Conservation (phyloP, 179 eudicot species). For the Gypsophila paniculata region DNA sequence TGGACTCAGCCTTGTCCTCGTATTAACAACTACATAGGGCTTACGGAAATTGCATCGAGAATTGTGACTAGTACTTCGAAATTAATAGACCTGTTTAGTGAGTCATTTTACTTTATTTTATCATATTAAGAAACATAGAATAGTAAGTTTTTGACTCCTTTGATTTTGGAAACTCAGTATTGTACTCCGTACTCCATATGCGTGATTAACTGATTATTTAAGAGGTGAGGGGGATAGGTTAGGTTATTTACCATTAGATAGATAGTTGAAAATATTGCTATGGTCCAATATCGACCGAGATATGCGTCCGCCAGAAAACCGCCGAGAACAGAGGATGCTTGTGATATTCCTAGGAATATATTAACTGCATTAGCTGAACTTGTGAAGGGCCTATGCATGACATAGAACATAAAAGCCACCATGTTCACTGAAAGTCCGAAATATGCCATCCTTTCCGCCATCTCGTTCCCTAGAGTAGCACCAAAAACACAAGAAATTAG, state of each 20-base stretch:
- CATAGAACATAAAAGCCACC: constrained; percentile 91
- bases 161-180: no score
- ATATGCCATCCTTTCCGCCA: constrained; percentile 93
- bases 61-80: no score
- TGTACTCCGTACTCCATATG: no score
- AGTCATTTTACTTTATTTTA: no score
- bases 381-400: constrained; percentile 81
- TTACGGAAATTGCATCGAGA: no score
- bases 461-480: constrained; percentile 63
- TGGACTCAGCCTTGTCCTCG: no score
- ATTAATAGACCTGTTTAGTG: no score
- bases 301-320: constrained; percentile 90
- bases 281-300: constrained; percentile 93
- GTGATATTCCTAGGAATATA: constrained; percentile 84
- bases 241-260: constrained; percentile 59
- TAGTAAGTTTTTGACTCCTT: no score
- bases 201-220: background rate
- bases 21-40: no score
- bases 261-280: constrained; percentile 76
- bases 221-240: background rate
- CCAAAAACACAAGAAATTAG: background rate
- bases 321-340: constrained; percentile 77
- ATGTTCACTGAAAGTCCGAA: constrained; percentile 85
- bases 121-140: no score
- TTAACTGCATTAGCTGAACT: constrained; percentile 83